These are phyloP conservation scores for Melampsora americana DNA, from an alignment of 1,284 basidiomycete species.

Conservation along the genomic window DNA sequence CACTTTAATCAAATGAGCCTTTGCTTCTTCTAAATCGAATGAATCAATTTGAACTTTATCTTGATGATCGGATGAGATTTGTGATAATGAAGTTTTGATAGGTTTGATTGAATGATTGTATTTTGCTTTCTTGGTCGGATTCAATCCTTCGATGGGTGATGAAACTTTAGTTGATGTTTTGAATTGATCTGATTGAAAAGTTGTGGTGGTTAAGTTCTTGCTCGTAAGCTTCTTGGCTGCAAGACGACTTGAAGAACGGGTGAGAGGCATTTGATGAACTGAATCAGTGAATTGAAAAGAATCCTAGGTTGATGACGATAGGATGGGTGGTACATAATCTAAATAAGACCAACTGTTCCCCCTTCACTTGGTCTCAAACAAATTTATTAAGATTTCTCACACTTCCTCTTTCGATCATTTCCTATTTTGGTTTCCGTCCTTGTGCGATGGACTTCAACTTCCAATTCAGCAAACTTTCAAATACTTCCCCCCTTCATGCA, in stretches of 20 bases:
- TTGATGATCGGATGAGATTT: background rate
- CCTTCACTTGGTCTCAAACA: too few species aligned
- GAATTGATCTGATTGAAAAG: background rate
- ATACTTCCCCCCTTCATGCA: background rate
- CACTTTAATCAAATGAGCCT: slow-evolving; percentile 65
- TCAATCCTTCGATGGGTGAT: background rate
- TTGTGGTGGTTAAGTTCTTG: background rate
- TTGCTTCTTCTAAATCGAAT: slow-evolving; percentile 72
- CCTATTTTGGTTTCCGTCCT: too few species aligned
- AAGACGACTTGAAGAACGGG: background rate
- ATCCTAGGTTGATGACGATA: too few species aligned
- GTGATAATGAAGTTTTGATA: background rate
- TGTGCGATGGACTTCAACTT: too few species aligned
- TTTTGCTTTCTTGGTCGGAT: background rate
- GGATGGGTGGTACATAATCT: too few species aligned
- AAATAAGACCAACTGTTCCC: too few species aligned
- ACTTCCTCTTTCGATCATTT: too few species aligned
- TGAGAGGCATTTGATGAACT: background rate
- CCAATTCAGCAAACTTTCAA: too few species aligned
- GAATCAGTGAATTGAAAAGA: too few species aligned
- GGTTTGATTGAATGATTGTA: background rate
- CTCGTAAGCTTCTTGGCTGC: background rate
- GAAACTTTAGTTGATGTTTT: too few species aligned
- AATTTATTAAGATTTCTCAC: too few species aligned
- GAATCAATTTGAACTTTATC: slow-evolving; percentile 45